Conservation (phyloP, 345 rosid genomes). For the Alliaria petiolata region DNA sequence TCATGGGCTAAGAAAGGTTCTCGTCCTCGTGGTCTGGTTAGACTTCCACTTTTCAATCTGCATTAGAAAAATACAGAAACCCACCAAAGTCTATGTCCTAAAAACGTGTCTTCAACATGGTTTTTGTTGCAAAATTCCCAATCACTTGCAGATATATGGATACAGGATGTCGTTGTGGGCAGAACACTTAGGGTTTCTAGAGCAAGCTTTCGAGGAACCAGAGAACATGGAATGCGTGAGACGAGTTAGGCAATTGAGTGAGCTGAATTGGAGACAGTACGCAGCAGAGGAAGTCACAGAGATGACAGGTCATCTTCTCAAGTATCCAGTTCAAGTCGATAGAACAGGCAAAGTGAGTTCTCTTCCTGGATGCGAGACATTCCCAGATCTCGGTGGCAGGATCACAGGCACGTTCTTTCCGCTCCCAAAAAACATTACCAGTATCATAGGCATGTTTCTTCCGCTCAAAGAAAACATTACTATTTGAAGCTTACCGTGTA, state of each 20-base stretch:
- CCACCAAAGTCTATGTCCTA: background rate
- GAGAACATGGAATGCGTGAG: slow-evolving; percentile 75
- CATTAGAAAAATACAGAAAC: background rate
- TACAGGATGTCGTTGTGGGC: slow-evolving; percentile 93
- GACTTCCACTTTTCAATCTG: background rate
- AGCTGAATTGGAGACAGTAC: slow-evolving; percentile 64
- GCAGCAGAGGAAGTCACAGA: slow-evolving; percentile 54
- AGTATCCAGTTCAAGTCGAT: slow-evolving; percentile 80
- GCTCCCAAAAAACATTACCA: too few relatives aligned
- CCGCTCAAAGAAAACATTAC: too few relatives aligned
- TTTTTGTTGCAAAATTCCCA: background rate
- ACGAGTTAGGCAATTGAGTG: slow-evolving; percentile 55
- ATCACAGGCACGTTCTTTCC: slow-evolving; percentile 60
- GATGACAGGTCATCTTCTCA: slow-evolving; percentile 73
- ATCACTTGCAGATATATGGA: slow-evolving; percentile 71
- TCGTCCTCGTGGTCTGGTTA: slow-evolving; percentile 68
- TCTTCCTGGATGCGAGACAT: slow-evolving; percentile 56
- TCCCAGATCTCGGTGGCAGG: slow-evolving; percentile 87
- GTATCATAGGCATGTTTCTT: too few relatives aligned
- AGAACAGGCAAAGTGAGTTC: slow-evolving; percentile 60
- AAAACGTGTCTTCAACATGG: too few relatives aligned
- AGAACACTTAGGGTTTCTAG: slow-evolving; percentile 67
- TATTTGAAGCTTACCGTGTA: too few relatives aligned
- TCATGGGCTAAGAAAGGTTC: slow-evolving; percentile 50
- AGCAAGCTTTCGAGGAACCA: slow-evolving; percentile 65